Evolutionary conservation across 1,284 basidiomycete species (phyloP), one percentile per base, ranked within the genome.

Genomic region (Pseudozyma sp.): DNA sequence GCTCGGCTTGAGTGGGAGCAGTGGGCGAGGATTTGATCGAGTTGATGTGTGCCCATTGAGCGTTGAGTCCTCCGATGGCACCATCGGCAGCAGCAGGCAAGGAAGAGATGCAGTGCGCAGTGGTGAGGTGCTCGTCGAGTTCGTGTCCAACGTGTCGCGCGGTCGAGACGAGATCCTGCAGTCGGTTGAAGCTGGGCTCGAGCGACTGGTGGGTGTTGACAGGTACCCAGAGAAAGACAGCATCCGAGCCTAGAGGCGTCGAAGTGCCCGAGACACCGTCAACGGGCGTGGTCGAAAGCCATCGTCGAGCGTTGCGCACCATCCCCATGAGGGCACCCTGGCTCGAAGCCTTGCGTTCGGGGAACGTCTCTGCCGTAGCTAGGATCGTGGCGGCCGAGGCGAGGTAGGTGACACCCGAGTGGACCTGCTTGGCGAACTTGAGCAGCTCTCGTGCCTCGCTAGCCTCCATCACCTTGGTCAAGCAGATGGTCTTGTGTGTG

Each of bases 151-250:
- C 65, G 10, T 31, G 33, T 4, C 43, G 33, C 0, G 68, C 53
- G 1, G 56, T 31, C 2, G 47, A 34, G 30, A 70, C 19, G 5
- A 70, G 44, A 10, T 60, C 45, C 7, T 40, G 33, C 16, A 64
- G 24, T 5, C 39, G 43, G 2, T 51, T 39, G 11, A 40, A 48
- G 14, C 45, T 48, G 1, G 55, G 68, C 44, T 64, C 60, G 19
- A 63, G 46, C 24, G 56, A 59, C 8, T 4, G 24, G 11, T 37
- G 29, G 1, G 65, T 61, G 45, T 56, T 45, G 34, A 67, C 34
- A 2, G 71, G 71, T 9, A 74, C 64, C 71, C 71, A 74, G 16
- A 74, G 37, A 30, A 70, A 74, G 10, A 70, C 71, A 1, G 68
- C 71, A 29, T 74, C 71, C 29, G 68, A 66, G 1, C 67, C 71